These are phyloP conservation scores for Phytophthora colocasiae DNA, from an alignment of 352 stramenopile genomes.

Conservation along the genomic window DNA sequence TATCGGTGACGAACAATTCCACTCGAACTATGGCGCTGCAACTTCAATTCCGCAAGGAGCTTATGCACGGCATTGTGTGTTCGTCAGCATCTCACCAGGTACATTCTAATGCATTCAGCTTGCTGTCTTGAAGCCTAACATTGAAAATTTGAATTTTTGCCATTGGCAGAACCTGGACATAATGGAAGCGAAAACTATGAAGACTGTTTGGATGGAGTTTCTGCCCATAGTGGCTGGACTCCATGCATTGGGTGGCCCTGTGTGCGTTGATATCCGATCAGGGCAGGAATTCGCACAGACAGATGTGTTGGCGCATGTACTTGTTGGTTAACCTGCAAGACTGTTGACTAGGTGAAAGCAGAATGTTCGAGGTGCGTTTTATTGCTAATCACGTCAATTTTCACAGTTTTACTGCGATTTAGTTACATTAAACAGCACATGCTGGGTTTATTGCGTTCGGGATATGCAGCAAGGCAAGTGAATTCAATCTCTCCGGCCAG, in stretches of 20 bases:
- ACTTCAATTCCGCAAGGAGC: constrained; percentile 78
- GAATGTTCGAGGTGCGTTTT: background rate
- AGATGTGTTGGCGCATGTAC: constrained; percentile 56
- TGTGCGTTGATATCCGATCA: constrained; percentile 76
- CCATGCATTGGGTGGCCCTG: constrained; percentile 60
- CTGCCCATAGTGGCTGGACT: constrained; percentile 72
- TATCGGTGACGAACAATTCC: constrained; percentile 78
- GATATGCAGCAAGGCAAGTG: constrained; percentile 70
- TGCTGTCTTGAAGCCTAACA: background rate
- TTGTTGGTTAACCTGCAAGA: constrained; percentile 48
- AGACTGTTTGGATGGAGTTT: constrained; percentile 65
- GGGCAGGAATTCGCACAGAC: constrained; percentile 64
- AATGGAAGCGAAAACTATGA: constrained; percentile 54
- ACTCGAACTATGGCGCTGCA: constrained; percentile 67
- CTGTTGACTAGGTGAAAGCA: constrained; percentile 23
- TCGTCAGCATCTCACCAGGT: constrained; percentile 80
- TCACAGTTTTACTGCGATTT: constrained; percentile 19
- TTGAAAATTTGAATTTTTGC: background rate
- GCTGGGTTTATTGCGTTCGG: constrained; percentile 61
- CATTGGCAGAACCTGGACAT: constrained; percentile 65
- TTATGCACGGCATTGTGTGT: constrained; percentile 78
- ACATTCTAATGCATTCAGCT: constrained; percentile 1
- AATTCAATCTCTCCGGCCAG: constrained; percentile 80
- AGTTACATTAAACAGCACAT: constrained; percentile 59
- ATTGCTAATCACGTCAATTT: constrained; percentile 5